Conservation (phyloP, 2,329 filamentous ascomycete species). For the Colletotrichum tropicicola region DNA sequence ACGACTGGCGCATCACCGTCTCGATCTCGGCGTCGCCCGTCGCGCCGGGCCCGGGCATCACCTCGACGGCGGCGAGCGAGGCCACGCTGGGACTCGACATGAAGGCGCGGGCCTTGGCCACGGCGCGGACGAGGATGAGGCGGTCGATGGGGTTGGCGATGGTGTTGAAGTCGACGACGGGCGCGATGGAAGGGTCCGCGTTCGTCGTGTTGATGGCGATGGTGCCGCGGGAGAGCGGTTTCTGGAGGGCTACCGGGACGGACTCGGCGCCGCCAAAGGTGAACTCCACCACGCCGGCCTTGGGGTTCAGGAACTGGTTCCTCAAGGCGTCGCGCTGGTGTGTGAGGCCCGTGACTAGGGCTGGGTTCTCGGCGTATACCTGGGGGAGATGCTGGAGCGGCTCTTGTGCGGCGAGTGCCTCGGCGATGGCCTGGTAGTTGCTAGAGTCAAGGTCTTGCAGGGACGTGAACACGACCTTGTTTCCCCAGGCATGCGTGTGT, state of each 20-base stretch:
- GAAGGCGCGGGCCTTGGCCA: slow-evolving; percentile 33
- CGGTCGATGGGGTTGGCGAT: slow-evolving; percentile 33
- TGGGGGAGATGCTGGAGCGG: slow-evolving; percentile 31
- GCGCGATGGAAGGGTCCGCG: slow-evolving; percentile 30
- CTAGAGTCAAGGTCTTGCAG: slow-evolving; percentile 27
- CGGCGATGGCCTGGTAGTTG: slow-evolving; percentile 10
- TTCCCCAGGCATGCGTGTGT: slow-evolving; percentile 34
- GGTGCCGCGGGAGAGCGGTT: slow-evolving; percentile 35
- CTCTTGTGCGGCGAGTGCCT: slow-evolving; percentile 30
- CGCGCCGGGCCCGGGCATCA: slow-evolving; percentile 34
- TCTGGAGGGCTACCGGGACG: slow-evolving; percentile 32
- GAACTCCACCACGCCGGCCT: slow-evolving; percentile 32
- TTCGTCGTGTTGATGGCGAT: slow-evolving; percentile 34
- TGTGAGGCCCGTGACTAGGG: slow-evolving; percentile 27
- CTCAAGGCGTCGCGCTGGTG: slow-evolving; percentile 23
- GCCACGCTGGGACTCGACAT: slow-evolving; percentile 31
- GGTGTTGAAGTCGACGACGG: slow-evolving; percentile 34
- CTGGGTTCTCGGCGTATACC: slow-evolving; percentile 31
- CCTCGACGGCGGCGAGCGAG: slow-evolving; percentile 26
- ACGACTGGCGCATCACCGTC: slow-evolving; percentile 29
- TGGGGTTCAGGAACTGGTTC: slow-evolving; percentile 30
- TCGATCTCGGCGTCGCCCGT: slow-evolving; percentile 35
- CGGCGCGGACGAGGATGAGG: slow-evolving; percentile 20
- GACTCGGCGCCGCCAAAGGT: slow-evolving; percentile 30
- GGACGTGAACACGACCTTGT: slow-evolving; percentile 33